These are phyloP conservation scores for Halophytophthora polymorphica DNA, from an alignment of 352 stramenopile genomes.

Conservation along the genomic window DNA sequence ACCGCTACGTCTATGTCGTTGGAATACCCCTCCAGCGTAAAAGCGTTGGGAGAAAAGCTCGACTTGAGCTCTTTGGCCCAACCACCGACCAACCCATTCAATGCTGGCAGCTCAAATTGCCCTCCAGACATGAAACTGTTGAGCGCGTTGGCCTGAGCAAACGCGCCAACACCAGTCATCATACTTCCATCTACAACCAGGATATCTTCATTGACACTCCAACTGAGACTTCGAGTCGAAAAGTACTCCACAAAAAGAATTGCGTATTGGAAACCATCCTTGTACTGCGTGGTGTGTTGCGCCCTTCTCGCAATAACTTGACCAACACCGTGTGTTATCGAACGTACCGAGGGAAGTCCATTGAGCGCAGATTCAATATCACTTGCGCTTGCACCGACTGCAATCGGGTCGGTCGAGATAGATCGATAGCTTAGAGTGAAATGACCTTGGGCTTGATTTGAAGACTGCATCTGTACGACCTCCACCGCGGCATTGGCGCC, in stretches of 20 bases:
- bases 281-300: constrained; percentile 4
- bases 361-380: constrained; percentile 10
- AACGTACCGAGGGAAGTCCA: constrained; percentile 1
- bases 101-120: neutral
- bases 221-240: neutral
- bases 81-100: neutral
- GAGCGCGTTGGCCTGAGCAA: too few species aligned
- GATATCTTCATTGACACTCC: constrained; percentile 4
- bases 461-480: neutral
- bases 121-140: constrained; percentile 1
- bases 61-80: neutral
- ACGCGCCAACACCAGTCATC: too few species aligned
- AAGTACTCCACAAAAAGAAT: constrained; percentile 13
- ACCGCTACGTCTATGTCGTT: neutral
- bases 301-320: constrained; percentile 1
- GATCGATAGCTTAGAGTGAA: constrained; percentile 18
- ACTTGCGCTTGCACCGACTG: constrained; percentile 4
- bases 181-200: neutral
- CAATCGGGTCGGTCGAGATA: neutral
- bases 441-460: constrained; percentile 20
- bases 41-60: neutral
- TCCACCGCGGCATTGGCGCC: constrained; percentile 12
- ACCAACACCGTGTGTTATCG: too few species aligned
- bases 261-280: constrained; percentile 8
- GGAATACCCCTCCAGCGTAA: neutral